Conservation (phyloP, 768 basidiomycete genomes). For the Ramaria rubella region DNA sequence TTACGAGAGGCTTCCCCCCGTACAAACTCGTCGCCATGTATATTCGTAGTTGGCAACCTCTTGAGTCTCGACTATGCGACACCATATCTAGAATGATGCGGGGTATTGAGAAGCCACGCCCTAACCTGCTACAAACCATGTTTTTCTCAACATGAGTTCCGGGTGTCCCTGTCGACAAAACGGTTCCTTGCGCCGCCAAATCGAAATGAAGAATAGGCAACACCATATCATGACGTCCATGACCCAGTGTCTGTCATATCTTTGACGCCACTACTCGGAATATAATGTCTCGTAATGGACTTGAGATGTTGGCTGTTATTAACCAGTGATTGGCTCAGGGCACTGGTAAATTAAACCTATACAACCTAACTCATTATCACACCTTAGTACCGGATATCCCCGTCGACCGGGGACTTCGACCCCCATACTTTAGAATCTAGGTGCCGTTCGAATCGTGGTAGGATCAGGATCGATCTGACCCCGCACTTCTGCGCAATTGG, state of each 20-base stretch:
- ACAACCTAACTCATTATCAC: no score
- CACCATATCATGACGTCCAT: background rate
- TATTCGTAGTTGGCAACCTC: no score
- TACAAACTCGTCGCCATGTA: no score
- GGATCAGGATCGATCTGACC: conserved; percentile 9
- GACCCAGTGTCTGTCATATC: no score
- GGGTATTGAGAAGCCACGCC: background rate
- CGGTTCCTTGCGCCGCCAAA: background rate
- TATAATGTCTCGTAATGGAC: background rate
- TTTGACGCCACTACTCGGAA: background rate
- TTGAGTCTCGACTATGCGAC: no score
- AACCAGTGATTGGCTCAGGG: background rate
- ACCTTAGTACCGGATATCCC: no score
- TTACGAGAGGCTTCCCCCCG: no score
- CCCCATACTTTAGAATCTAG: no score
- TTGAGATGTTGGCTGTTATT: background rate
- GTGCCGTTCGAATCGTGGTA: background rate
- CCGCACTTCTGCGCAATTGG: conserved; percentile 9
- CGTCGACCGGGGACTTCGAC: no score
- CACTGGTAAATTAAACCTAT: no score
- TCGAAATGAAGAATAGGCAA: background rate
- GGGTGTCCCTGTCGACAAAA: no score
- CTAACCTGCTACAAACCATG: background rate
- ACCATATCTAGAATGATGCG: no score
- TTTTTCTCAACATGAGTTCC: background rate